These are phyloP conservation scores for Pythium apleroticum DNA, from an alignment of 352 stramenopile species.

Conservation along the genomic window DNA sequence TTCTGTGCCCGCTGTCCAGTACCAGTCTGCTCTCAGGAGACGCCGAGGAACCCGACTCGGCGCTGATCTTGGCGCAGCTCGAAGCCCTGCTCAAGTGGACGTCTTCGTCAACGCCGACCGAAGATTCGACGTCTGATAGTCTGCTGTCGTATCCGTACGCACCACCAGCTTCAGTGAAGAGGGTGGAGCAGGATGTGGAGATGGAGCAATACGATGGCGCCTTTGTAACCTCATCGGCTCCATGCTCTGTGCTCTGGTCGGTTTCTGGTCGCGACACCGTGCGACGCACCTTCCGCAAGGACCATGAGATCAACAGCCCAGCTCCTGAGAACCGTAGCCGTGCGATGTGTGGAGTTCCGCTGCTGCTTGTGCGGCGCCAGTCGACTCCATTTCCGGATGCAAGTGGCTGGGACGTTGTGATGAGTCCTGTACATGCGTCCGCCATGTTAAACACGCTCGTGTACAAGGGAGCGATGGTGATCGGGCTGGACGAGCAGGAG, in stretches of 20 bases:
- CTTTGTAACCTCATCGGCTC: not conserved
- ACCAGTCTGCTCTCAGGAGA: conserved; percentile 36
- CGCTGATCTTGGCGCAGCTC: conserved; percentile 54
- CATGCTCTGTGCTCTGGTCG: conserved; percentile 62
- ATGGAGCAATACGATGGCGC: not conserved
- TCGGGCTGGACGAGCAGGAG: conserved; percentile 70
- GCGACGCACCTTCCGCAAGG: conserved; percentile 38
- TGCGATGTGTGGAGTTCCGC: conserved; percentile 26
- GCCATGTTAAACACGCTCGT: conserved; percentile 61
- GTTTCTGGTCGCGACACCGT: conserved; percentile 39
- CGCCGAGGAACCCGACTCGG: conserved; percentile 65
- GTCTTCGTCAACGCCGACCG: conserved; percentile 16
- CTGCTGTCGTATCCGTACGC: conserved; percentile 32
- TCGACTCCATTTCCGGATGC: conserved; percentile 38
- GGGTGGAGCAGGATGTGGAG: not conserved
- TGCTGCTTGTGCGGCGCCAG: conserved; percentile 52
- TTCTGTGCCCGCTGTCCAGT: conserved; percentile 61
- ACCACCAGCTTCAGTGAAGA: conserved; percentile 5
- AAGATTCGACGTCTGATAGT: not conserved
- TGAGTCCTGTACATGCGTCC: conserved; percentile 40
- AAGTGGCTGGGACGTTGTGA: conserved; percentile 71
- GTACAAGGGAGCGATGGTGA: conserved; percentile 64
- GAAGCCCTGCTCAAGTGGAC: conserved; percentile 59
- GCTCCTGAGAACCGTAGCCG: conserved; percentile 8
- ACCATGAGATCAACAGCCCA: conserved; percentile 55